phyloP scores from a whole-genome alignment of 2,329 filamentous ascomycete species.

The Chaetomium sp. region DNA sequence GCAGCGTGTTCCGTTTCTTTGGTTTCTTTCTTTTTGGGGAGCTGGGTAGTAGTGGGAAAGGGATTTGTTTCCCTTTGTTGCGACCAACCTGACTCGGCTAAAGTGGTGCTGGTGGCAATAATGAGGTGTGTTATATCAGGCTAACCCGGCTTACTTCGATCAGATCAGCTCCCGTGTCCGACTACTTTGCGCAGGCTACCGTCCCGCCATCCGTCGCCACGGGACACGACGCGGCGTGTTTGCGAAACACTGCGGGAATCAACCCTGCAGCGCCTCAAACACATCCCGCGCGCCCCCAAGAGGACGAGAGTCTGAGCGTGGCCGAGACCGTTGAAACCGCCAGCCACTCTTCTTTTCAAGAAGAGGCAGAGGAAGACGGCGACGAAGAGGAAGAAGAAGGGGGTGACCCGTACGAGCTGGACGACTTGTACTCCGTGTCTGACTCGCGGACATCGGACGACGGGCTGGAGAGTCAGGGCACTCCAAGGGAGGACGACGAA shows the following conservation, averaged over 20 bases:
- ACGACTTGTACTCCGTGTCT: constrained; percentile 26
- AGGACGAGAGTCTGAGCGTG: constrained; percentile 37
- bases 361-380: too few relatives aligned
- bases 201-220: constrained; percentile 17
- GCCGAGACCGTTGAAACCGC: constrained; percentile 34
- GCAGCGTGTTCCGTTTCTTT: too few relatives aligned
- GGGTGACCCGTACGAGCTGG: constrained; percentile 26
- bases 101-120: constrained; percentile 19
- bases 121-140: background rate
- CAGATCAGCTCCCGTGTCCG: constrained; percentile 23
- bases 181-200: constrained; percentile 16
- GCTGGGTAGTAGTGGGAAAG: too few relatives aligned
- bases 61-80: too few relatives aligned
- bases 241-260: constrained; percentile 35
- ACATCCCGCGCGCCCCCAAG: constrained; percentile 37
- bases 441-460: constrained; percentile 16
- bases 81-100: constrained; percentile 9
- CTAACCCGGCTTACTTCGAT: constrained; percentile 16
- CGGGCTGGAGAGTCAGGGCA: background rate
- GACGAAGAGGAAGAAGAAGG: constrained; percentile 7
- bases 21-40: too few relatives aligned
- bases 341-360: background rate
- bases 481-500: too few relatives aligned
- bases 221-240: constrained; percentile 19
- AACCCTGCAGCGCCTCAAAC: constrained; percentile 41